Percentiles rank a stretch among this genome's conserved stretches.
Evolutionary conservation across 2,329 filamentous ascomycete species (phyloP).

Genomic region (Leptographium galeiforme): DNA sequence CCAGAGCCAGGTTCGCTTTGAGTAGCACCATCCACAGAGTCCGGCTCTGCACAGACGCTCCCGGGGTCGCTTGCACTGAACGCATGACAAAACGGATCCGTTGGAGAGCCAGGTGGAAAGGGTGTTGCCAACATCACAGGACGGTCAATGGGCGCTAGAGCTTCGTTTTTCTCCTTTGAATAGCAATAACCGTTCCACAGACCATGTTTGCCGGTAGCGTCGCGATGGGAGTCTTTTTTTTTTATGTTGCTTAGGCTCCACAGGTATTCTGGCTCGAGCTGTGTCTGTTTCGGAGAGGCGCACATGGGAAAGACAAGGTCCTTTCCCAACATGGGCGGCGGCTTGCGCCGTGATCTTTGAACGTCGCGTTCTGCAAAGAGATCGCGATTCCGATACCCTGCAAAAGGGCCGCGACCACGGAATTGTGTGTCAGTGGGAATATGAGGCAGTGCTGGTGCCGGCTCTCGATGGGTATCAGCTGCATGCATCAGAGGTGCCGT

Average conservation of each 20-base stretch:
- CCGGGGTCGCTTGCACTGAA: conserved; percentile 17
- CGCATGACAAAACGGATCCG: conserved; percentile 28
- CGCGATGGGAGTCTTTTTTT: conserved; percentile 38
- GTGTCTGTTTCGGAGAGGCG: conserved; percentile 68
- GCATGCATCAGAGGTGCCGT: conserved; percentile 15
- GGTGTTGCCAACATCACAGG: conserved; percentile 39
- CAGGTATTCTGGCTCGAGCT: conserved; percentile 66
- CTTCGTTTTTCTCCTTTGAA: conserved; percentile 20
- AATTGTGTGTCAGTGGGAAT: conserved; percentile 29
- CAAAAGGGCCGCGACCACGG: conserved; percentile 28
- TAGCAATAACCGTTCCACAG: conserved; percentile 69
- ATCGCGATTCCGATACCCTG: conserved; percentile 29
- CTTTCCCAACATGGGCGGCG: conserved; percentile 77
- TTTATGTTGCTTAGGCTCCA: conserved; percentile 31
- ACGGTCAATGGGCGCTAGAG: conserved; percentile 29
- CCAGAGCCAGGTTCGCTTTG: neutral
- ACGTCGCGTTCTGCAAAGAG: conserved; percentile 31
- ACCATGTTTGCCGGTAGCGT: conserved; percentile 44
- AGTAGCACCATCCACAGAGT: neutral
- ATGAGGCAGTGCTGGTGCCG: conserved; percentile 13
- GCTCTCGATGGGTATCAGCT: conserved; percentile 12
- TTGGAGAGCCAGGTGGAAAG: conserved; percentile 24
- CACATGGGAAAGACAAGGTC: conserved; percentile 74
- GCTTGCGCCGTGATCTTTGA: conserved; percentile 35
- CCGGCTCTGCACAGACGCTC: conserved; percentile 27